Evolutionary conservation across 2,329 filamentous ascomycete genomes (phyloP), one percentile per base, ranked within the genome.

Genomic region (Periconia sp.): DNA sequence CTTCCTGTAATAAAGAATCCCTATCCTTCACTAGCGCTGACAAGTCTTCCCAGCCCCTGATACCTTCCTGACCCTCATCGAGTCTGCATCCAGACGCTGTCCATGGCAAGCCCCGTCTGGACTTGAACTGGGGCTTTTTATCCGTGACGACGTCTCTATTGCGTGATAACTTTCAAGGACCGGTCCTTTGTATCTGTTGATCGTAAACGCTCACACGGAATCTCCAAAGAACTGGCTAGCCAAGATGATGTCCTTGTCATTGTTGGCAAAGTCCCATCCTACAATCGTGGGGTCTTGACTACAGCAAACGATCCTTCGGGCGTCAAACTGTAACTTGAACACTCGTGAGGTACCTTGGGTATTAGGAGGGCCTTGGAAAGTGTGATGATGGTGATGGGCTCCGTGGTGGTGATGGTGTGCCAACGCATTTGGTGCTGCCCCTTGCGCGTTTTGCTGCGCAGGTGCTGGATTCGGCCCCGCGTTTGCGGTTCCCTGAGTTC

Each of bases 241-340:
- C 63, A 89, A 85, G 41, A 89, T 83, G 39, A 96, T 81, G 56
- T 95, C 87, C 41, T 81, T 72, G 54, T 99, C 92, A 4, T 84
- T 87, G 56, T 91, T 89, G 46, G 91, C 94, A 78, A 97, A 99
- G 69, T 99, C 94, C 94, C 94, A 99, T 0, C 92, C 94, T 0
- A 97, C 90, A 62, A 99, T 97, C 12, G 87, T 84, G 26, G 86
- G 86, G 43, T 94, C 90, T 68, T 97, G 92, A 52, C 88, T 94
- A 66, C 92, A 96, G 73, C 92, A 96, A 40, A 99, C 87, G 56
- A 99, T 95, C 58, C 92, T 85, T 16, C 91, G 82, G 1, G 91
- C 89, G 65, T 99, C 94, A 57, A 96, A 99, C 68, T 99, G 94
- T 24, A 97, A 78, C 71, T 99, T 99, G 77, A 97, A 99, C 3